Evolutionary conservation across 768 basidiomycete species (phyloP).

Genomic region (Lactifluus echinatus): DNA sequence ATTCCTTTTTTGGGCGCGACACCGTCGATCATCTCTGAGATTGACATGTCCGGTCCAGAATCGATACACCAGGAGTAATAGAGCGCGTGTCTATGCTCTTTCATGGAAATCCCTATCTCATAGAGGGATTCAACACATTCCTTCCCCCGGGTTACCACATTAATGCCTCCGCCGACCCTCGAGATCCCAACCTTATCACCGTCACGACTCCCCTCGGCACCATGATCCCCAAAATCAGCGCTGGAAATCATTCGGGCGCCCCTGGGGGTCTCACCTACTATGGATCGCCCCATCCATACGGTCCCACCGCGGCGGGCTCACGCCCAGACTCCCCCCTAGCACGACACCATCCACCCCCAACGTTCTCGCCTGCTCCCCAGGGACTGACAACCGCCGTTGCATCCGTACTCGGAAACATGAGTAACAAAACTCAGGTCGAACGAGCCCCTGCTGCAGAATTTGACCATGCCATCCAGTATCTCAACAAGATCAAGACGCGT

Average conservation of each 20-base stretch:
- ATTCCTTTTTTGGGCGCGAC: conserved; percentile 7
- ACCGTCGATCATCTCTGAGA: conserved; percentile 1
- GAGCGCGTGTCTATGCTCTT: conserved; percentile 90
- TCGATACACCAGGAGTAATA: conserved; percentile 97
- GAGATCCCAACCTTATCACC: conserved; percentile 63
- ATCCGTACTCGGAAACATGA: conserved; percentile 20
- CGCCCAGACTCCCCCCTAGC: conserved; percentile 31
- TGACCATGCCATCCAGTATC: conserved; percentile 91
- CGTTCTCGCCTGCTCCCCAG: conserved; percentile 35
- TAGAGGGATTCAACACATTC: conserved; percentile 98
- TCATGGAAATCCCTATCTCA: conserved; percentile 80
- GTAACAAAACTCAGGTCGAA: conserved; percentile 39
- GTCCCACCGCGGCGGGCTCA: conserved; percentile 30
- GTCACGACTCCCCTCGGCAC: conserved; percentile 76
- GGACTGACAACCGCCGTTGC: conserved; percentile 15
- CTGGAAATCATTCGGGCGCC: conserved; percentile 27
- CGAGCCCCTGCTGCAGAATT: conserved; percentile 60
- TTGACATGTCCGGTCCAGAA: conserved; percentile 39
- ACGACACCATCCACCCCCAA: conserved; percentile 30
- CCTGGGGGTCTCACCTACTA: conserved; percentile 26
- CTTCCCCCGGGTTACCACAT: conserved; percentile 91
- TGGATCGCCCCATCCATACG: conserved; percentile 21
- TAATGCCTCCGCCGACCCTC: conserved; percentile 66
- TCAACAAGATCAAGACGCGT: conserved; percentile 96
- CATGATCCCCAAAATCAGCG: conserved; percentile 53